phyloP scores from a whole-genome alignment of 768 basidiomycete genomes.

The Calocera viscosa region DNA sequence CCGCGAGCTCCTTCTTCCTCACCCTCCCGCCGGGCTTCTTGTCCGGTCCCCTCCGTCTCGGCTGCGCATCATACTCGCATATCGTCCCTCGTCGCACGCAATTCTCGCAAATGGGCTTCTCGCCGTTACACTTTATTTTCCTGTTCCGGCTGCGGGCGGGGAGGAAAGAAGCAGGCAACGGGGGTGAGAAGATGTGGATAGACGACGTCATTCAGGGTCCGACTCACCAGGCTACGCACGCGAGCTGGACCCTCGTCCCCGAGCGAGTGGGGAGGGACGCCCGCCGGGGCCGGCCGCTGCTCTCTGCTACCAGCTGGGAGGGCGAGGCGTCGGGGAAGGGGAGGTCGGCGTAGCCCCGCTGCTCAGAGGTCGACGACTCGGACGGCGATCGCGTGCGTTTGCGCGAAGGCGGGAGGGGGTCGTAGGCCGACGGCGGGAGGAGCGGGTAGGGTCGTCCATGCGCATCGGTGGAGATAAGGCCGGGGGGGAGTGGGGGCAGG shows the following conservation, averaged over 20 bases:
- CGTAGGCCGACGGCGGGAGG: not conserved
- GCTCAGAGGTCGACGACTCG: not conserved
- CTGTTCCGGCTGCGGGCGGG: constrained; percentile 44
- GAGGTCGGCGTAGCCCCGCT: not conserved
- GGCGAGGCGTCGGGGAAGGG: not conserved
- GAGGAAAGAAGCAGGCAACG: constrained; percentile 5
- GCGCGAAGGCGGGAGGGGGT: not conserved
- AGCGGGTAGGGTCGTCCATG: not conserved
- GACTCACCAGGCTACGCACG: constrained; percentile 2
- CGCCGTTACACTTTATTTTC: constrained; percentile 74
- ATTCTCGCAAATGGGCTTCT: constrained; percentile 58
- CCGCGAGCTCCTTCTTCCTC: constrained; percentile 20
- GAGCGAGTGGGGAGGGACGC: not conserved
- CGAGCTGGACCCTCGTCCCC: not conserved
- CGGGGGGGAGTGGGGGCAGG: not conserved
- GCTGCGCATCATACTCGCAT: constrained; percentile 45
- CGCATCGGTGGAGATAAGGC: not conserved
- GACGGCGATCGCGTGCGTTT: not conserved
- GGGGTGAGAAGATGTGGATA: not conserved
- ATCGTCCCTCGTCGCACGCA: not conserved
- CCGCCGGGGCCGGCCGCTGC: not conserved
- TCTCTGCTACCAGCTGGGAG: not conserved
- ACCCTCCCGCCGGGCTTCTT: constrained; percentile 58
- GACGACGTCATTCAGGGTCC: not conserved
- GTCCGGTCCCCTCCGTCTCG: constrained; percentile 71